Percentiles rank a stretch among this genome's conserved stretches.
Conservation (phyloP, 108 stramenopile species). For the Epithemia pelagica region DNA sequence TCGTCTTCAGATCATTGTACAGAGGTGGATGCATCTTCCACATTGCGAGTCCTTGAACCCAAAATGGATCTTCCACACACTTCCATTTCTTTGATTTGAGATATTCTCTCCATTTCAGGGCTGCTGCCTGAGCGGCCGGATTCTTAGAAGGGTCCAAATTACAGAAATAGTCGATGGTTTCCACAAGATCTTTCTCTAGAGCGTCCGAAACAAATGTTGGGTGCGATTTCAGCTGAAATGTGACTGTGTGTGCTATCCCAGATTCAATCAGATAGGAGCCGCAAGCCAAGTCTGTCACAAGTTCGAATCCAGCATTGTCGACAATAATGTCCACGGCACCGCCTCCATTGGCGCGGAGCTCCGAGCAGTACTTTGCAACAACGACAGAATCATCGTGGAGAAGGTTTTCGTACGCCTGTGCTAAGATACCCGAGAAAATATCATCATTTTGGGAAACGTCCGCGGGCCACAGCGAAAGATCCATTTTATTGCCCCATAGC, state of each 20-base stretch:
- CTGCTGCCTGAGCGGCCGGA: conserved; percentile 66
- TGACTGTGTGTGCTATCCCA: conserved; percentile 69
- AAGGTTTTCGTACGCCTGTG: conserved; percentile 66
- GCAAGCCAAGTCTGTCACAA: conserved; percentile 87
- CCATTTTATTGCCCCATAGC: conserved; percentile 97
- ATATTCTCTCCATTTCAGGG: conserved; percentile 59
- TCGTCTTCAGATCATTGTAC: conserved; percentile 40
- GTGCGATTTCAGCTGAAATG: conserved; percentile 91
- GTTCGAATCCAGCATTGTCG: conserved; percentile 96
- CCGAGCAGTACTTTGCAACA: conserved; percentile 51
- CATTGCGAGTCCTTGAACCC: conserved; percentile 88
- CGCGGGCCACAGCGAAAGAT: conserved; percentile 92
- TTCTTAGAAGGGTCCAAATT: conserved; percentile 33
- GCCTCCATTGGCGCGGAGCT: conserved; percentile 52
- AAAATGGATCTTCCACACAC: conserved; percentile 86
- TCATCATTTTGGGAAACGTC: conserved; percentile 49
- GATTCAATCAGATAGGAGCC: conserved; percentile 83
- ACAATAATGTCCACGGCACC: conserved; percentile 89
- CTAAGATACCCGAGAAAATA: conserved; percentile 72
- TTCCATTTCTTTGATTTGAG: conserved; percentile 74
- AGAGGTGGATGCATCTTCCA: conserved; percentile 88
- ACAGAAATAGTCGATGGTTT: conserved; percentile 71
- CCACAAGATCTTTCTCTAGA: conserved; percentile 78
- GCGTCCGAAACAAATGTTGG: conserved; percentile 97
- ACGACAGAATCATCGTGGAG: conserved; percentile 82